A percentile compares a stretch with the other conserved stretches of the same genome.
phyloP scores from a whole-genome alignment of 768 basidiomycete genomes.

The Hypholoma fasciculare region DNA sequence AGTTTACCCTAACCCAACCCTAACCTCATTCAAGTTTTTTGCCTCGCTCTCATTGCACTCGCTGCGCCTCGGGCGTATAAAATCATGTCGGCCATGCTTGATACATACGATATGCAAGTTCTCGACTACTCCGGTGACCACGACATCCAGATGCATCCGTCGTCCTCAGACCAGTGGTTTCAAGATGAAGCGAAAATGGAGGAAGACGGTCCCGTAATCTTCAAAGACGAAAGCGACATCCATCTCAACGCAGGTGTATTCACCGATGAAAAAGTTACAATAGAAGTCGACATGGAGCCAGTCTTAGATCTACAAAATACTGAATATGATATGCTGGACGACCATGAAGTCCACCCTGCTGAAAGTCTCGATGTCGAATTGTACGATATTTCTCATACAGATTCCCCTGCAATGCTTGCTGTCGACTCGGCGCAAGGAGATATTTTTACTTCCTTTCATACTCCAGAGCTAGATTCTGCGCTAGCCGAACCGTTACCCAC shows the following conservation, averaged over 20 bases:
- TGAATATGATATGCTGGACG: conserved; percentile 62
- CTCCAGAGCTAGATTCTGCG: not conserved
- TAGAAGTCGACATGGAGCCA: conserved; percentile 71
- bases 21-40: not conserved
- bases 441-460: not conserved
- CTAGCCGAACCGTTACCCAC: not conserved
- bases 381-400: conserved; percentile 33
- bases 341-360: conserved; percentile 27
- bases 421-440: not conserved
- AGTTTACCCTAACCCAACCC: not conserved
- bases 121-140: conserved; percentile 55
- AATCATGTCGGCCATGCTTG: conserved; percentile 43
- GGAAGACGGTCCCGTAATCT: conserved; percentile 41
- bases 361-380: conserved; percentile 51
- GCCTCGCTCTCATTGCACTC: not conserved
- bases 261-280: conserved; percentile 32
- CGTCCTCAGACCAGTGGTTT: conserved; percentile 51
- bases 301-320: conserved; percentile 41
- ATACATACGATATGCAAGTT: conserved; percentile 66
- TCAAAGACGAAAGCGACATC: conserved; percentile 12
- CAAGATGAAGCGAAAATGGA: conserved; percentile 60
- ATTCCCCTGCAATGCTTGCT: conserved; percentile 21
- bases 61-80: conserved; percentile 3
- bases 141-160: conserved; percentile 61
- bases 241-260: conserved; percentile 13